Evolutionary conservation across 345 rosid species (phyloP), one percentile per base, ranked within the genome.

Genomic region (Salix arbutifolia): DNA sequence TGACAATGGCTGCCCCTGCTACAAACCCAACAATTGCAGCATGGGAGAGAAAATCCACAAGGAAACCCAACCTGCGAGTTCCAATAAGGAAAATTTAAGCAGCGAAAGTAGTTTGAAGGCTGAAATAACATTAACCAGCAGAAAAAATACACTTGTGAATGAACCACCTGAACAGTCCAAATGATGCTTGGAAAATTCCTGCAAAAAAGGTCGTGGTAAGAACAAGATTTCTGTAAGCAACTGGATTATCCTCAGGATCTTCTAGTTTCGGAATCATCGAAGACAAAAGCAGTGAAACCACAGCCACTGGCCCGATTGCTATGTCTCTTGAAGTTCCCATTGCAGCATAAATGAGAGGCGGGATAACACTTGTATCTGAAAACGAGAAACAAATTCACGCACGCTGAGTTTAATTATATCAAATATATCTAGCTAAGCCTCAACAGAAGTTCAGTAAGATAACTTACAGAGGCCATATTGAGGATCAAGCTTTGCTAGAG

Each of bases 311-410:
- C 81, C 97, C 98, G 46, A 91, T 88, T 21, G 97, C 98, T 68
- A 94, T 82, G 82, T 94, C 97, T 65, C 91, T 90, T 74, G 98
- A 94, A 67, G 97, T 91, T 77, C 98, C 98, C 97, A 92, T 91
- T 60, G 87, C 58, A 35, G 98, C 97, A 72, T 94, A 94, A 8
- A 94, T 85, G 60, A 94, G 85, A 65, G 98, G 97, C 9, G 98
- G 98, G 31, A 92, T 85, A 35, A 91, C 95, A 70, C 97, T 94
- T 1, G 98, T 86, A 79, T 94, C 98, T 92, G 85, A 68, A 23
- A 33, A 72, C 44, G 10, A 37, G 28, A 52, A 68, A 19, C 23
- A 0, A 30, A 21, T 58, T 79, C 19, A 48, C 1, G 44, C 40
- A 6, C 48, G 3, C 37, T 31, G 2, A 17, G 9, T n/a, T 21